phyloP scores from a whole-genome alignment of 305 asterid genomes.

The Ilex paraguariensis region DNA sequence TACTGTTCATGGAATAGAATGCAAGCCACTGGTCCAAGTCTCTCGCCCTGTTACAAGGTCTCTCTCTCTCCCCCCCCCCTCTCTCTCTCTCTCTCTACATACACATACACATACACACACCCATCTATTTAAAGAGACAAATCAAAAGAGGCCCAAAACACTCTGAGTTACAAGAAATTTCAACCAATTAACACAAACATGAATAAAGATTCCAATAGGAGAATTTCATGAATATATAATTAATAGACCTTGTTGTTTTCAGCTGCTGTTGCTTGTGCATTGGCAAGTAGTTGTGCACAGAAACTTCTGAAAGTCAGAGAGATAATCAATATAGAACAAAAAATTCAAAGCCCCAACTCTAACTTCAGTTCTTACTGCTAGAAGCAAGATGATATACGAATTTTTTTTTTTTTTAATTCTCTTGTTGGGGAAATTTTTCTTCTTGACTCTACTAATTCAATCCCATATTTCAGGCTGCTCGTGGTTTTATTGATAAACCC shows the following conservation, averaged over 20 bases:
- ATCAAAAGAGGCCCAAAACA: no score
- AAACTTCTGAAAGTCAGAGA: constrained; percentile 19
- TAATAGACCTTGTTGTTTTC: no score
- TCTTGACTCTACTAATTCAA: background rate
- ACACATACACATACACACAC: no score
- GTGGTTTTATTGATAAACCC: constrained; percentile 45
- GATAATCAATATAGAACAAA: constrained; percentile 32
- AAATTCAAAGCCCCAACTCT: constrained; percentile 47
- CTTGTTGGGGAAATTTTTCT: background rate
- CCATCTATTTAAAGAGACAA: background rate
- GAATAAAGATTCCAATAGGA: no score
- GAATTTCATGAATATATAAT: no score
- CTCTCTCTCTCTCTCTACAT: background rate
- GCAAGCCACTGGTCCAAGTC: constrained; percentile 62
- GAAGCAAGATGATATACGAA: constrained; percentile 56
- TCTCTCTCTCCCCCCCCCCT: background rate
- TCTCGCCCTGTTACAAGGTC: constrained; percentile 82
- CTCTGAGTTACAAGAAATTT: no score
- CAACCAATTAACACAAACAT: no score
- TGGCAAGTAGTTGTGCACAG: constrained; percentile 14
- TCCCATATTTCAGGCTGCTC: constrained; percentile 51
- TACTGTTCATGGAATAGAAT: constrained; percentile 42
- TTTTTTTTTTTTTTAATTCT: background rate
- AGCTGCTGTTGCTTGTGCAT: constrained; percentile 27
- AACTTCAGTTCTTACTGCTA: constrained; percentile 75